Percentiles rank a stretch among this genome's conserved stretches.
phyloP scores from a whole-genome alignment of 208 protist species.

The Novymonas esmeraldas region DNA sequence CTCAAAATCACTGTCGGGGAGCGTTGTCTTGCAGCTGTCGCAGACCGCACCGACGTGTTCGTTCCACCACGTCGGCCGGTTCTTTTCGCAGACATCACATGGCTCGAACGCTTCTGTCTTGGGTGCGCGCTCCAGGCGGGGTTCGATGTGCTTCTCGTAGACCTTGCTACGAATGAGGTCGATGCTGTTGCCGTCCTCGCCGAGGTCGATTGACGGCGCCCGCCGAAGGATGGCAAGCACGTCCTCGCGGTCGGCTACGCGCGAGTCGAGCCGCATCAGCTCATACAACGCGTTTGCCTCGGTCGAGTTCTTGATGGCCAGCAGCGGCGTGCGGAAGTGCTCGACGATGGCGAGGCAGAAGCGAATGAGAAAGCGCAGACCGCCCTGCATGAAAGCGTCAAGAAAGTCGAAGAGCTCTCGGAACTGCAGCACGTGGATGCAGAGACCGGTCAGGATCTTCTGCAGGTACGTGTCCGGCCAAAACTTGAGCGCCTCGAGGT shows the following conservation, averaged over 20 bases:
- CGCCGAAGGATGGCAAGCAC: slow-evolving; percentile 64
- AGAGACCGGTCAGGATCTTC: slow-evolving; percentile 91
- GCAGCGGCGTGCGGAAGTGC: slow-evolving; percentile 78
- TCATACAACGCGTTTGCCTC: slow-evolving; percentile 82
- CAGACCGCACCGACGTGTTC: slow-evolving; percentile 83
- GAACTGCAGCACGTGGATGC: slow-evolving; percentile 88
- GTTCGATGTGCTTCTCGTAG: slow-evolving; percentile 73
- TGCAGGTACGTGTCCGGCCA: slow-evolving; percentile 93
- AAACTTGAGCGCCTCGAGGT: slow-evolving; percentile 81
- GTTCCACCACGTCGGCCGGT: slow-evolving; percentile 72
- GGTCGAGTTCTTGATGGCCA: slow-evolving; percentile 50
- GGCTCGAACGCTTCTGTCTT: slow-evolving; percentile 86
- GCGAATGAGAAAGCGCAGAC: slow-evolving; percentile 79
- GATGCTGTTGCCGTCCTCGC: slow-evolving; percentile 52
- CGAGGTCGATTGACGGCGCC: slow-evolving; percentile 70
- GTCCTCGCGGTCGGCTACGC: slow-evolving; percentile 54
- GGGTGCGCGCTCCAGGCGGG: slow-evolving; percentile 76
- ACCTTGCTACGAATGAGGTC: slow-evolving; percentile 68
- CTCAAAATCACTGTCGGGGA: slow-evolving; percentile 47
- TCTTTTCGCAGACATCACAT: slow-evolving; percentile 73
- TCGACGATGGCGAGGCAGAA: slow-evolving; percentile 87
- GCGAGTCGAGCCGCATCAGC: slow-evolving; percentile 86
- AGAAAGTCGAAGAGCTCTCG: slow-evolving; percentile 85
- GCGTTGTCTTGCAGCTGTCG: slow-evolving; percentile 53
- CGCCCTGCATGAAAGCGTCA: slow-evolving; percentile 81